A percentile compares a stretch with the other conserved stretches of the same genome.
These are phyloP conservation scores for Magnolia changhungtana DNA, from an alignment of 164 flowering plant species.

Conservation along the genomic window DNA sequence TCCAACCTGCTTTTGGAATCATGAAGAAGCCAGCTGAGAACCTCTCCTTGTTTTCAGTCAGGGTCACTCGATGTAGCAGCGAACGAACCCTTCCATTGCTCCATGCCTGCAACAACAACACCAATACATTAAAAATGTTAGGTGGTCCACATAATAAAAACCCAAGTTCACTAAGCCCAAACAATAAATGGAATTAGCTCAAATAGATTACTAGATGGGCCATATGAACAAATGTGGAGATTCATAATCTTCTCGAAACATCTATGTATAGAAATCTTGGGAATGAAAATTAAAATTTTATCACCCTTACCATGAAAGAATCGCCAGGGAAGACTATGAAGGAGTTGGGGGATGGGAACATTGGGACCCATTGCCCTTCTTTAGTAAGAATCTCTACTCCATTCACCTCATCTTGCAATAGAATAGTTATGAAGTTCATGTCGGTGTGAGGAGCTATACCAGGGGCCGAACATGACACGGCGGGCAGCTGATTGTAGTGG, in stretches of 20 bases:
- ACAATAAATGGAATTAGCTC: neutral
- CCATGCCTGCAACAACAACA: constrained; percentile 42
- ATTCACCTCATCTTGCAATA: neutral
- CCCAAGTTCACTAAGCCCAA: neutral
- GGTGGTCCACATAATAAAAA: neutral
- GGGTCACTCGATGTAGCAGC: constrained; percentile 48
- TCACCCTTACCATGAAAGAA: neutral
- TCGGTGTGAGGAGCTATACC: neutral
- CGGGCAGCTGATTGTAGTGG: neutral
- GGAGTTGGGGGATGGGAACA: neutral
- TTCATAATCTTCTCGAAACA: no score
- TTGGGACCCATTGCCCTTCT: neutral
- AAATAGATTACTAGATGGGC: neutral
- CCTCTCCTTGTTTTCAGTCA: constrained; percentile 41
- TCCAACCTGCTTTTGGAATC: constrained; percentile 31
- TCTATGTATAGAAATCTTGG: no score
- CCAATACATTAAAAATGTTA: neutral
- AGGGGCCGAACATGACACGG: neutral
- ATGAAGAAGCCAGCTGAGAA: constrained; percentile 41
- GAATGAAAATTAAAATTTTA: no score
- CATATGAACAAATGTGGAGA: neutral
- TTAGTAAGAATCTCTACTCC: neutral
- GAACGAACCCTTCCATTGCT: constrained; percentile 59
- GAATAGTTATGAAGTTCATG: neutral
- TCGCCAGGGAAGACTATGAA: neutral